Evolutionary conservation across 805 yeast species (phyloP).

Genomic region (Torulaspora maleeae): DNA sequence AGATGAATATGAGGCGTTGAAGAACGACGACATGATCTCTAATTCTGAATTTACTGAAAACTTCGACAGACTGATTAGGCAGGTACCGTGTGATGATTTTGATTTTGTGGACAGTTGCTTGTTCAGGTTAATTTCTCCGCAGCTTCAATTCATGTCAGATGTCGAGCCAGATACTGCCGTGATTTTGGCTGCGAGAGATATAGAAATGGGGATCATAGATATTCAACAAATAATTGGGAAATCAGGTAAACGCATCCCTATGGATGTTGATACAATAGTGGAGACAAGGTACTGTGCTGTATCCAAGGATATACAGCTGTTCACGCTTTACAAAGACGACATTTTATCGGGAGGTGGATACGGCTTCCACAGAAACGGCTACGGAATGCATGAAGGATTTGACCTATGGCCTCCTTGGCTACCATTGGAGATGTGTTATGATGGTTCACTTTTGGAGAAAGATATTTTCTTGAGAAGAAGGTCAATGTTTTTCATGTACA

Average conservation of each 20-base stretch:
- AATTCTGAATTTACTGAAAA: conserved; percentile 37
- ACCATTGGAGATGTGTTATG: conserved; percentile 58
- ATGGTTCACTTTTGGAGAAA: conserved; percentile 40
- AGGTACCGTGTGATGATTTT: conserved; percentile 37
- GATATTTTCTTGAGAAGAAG: conserved; percentile 48
- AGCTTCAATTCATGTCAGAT: conserved; percentile 51
- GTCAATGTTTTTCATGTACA: conserved; percentile 47
- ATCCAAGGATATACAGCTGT: conserved; percentile 52
- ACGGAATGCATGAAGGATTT: conserved; percentile 27
- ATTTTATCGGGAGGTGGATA: conserved; percentile 30
- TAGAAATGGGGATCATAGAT: conserved; percentile 51
- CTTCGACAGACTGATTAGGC: conserved; percentile 46
- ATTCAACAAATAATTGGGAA: conserved; percentile 39
- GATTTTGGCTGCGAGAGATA: conserved; percentile 51
- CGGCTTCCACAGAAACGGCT: conserved; percentile 29
- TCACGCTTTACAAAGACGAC: conserved; percentile 44
- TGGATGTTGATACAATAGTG: conserved; percentile 38
- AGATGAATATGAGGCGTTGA: conserved; percentile 19
- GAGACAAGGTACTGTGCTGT: conserved; percentile 56
- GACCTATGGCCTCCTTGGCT: conserved; percentile 62
- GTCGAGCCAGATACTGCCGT: conserved; percentile 46
- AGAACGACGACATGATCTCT: conserved; percentile 19
- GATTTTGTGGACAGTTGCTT: conserved; percentile 49
- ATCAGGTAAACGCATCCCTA: conserved; percentile 25
- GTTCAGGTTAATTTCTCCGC: conserved; percentile 55